A percentile compares a stretch with the other conserved stretches of the same genome.
These are phyloP conservation scores for Piromyces finnis DNA, from an alignment of 192 early-diverging fungal genomes.

Conservation along the genomic window DNA sequence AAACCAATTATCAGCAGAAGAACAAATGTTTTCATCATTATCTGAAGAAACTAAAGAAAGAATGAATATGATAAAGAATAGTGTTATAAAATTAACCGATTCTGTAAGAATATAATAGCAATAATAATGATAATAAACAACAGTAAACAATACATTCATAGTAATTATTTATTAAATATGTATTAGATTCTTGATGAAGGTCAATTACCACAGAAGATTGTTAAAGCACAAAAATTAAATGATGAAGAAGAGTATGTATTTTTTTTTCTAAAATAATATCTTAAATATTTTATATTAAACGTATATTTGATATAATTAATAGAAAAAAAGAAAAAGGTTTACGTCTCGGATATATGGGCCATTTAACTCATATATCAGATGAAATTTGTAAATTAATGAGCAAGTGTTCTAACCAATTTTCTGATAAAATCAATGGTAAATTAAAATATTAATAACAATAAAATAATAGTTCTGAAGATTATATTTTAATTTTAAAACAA, in stretches of 20 bases:
- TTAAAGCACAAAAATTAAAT: conserved; percentile 63
- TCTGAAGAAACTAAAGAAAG: conserved; percentile 9
- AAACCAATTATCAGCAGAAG: not conserved
- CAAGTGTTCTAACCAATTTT: conserved; percentile 29
- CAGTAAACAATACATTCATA: no score
- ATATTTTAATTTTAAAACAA: no score
- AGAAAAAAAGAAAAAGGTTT: conserved; percentile 72
- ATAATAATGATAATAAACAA: conserved; percentile 1
- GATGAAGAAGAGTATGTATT: conserved; percentile 66
- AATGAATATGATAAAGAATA: conserved; percentile 19
- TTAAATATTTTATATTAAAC: conserved; percentile 2
- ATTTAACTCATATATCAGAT: conserved; percentile 91
- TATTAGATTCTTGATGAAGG: conserved; percentile 72
- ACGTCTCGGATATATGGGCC: conserved; percentile 95
- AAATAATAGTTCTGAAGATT: no score
- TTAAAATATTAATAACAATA: no score
- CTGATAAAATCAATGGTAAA: conserved; percentile 18
- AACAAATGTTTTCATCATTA: not conserved
- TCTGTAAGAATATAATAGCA: conserved; percentile 15
- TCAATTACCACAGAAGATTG: conserved; percentile 63
- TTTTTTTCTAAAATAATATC: not conserved
- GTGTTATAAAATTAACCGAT: conserved; percentile 25
- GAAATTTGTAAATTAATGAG: conserved; percentile 83
- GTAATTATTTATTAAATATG: no score
- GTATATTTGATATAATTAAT: no score